Base-by-base conservation (phyloP, 225 moss, liverwort and hornwort species). In the Asterella californica region DNA sequence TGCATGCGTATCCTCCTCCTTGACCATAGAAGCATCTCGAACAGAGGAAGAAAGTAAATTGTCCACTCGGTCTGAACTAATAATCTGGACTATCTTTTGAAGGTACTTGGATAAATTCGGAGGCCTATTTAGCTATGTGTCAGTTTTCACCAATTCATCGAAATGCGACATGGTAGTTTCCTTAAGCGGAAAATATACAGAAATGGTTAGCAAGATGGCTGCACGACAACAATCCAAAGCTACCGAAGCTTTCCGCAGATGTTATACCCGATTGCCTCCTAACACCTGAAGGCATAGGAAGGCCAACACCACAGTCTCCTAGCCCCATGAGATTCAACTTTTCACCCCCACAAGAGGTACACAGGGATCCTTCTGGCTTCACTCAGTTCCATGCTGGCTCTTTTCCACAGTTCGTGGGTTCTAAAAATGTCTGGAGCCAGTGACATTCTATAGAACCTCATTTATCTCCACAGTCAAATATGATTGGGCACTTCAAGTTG, bases 131-230 rank as follows among this genome's bases (percentile, higher is more conserved):
- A n/a, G n/a, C n/a, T n/a, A n/a, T n/a, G n/a, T n/a, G n/a, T n/a
- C n/a, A n/a, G n/a, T n/a, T n/a, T n/a, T n/a, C n/a, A n/a, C n/a
- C n/a, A n/a, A n/a, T n/a, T n/a, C n/a, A n/a, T n/a, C n/a, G n/a
- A n/a, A n/a, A n/a, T 57, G 11, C 4, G 11, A 24, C 42, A 42
- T 42, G 42, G 42, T 42, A 7, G 42, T 42, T 42, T 42, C 29
- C 64, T 64, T 64, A 64, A 64, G 29, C 29, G 29, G 27, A n/a
- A 64, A 14, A 37, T 15, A 69, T 30, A 69, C 49, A 85, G 85
- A 85, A 79, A 85, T 85, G 85, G 85, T 70, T 85, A 46, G 85
- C 85, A 25, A 78, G 75, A 33, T 85, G 85, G 85, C 36, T 85
- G 37, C 85, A 82, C 27, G 83, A 83, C 4, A 75, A 87, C 71